Percentiles rank a stretch among this genome's conserved stretches.
These are phyloP conservation scores for Boletus reticulatus DNA, from an alignment of 768 basidiomycete genomes.

Conservation along the genomic window DNA sequence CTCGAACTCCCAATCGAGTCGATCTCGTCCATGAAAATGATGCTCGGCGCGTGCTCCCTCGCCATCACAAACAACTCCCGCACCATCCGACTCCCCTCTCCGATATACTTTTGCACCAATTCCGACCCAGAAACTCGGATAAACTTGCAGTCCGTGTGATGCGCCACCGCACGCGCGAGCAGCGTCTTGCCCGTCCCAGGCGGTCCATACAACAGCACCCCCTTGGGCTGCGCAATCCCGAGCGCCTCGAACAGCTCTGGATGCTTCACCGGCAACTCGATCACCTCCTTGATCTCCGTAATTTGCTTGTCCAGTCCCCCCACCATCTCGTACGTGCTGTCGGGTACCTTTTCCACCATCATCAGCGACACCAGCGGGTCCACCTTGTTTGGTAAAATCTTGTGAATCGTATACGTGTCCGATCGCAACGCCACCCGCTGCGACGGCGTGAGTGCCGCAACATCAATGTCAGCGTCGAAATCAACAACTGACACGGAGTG, in stretches of 20 bases:
- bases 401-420: slow-evolving; percentile 95
- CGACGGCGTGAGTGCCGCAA: slow-evolving; percentile 74
- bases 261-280: slow-evolving; percentile 96
- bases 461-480: slow-evolving; percentile 83
- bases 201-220: slow-evolving; percentile 92
- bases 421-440: slow-evolving; percentile 94
- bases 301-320: slow-evolving; percentile 98
- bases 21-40: slow-evolving; percentile 99
- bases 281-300: slow-evolving; percentile 99
- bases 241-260: slow-evolving; percentile 95
- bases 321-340: slow-evolving; percentile 99
- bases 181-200: slow-evolving; percentile 97
- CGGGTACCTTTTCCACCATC: slow-evolving; percentile 99
- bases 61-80: slow-evolving; percentile 99
- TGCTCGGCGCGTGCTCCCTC: slow-evolving; percentile 93
- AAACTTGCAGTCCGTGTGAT: slow-evolving; percentile 97
- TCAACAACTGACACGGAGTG: slow-evolving; percentile 71
- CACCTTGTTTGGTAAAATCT: slow-evolving; percentile 95
- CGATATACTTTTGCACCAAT: slow-evolving; percentile 97
- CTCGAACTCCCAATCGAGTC: slow-evolving; percentile 94
- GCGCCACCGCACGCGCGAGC: slow-evolving; percentile 91
- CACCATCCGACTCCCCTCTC: slow-evolving; percentile 95
- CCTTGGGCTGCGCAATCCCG: slow-evolving; percentile 96
- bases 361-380: slow-evolving; percentile 97
- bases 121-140: slow-evolving; percentile 94